Evolutionary conservation across 345 rosid species (phyloP), one percentile per base, ranked within the genome.

Genomic region (Lepidium didymum): DNA sequence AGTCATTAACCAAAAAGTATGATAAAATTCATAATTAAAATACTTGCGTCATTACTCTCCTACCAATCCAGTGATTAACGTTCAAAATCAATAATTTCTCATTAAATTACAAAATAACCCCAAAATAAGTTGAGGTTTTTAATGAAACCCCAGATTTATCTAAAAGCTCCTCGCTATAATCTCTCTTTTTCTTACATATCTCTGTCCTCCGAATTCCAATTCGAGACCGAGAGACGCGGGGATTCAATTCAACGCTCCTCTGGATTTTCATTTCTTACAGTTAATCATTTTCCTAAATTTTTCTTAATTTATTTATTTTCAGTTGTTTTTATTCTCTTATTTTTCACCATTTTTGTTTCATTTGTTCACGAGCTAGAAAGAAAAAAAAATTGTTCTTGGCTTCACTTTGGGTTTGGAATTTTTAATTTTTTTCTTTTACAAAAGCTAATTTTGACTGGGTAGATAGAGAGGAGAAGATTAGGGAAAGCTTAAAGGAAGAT

Each of bases 181-280:
- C 4, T 25, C 63, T 61, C 35, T 12, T 8, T 38, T 10, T 21
- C 34, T 4, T 3, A 45, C 10, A 37, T 27, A 31, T 13, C 36
- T 65, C 25, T 36, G 21, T 37, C 55, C 31, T 47, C 37, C 42
- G 18, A 23, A 2, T 33, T 23, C 33, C 33, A 47, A 47, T 31
- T 41, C 15, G 18, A 56, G 34, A 19, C 68, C 77, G 68, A 67
- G 41, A 74, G 64, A 67, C 64, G 69, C 73, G 78, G 78, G 18
- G 21, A 16, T 59, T 59, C 56, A 52, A 68, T 68, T 75, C 78
- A 61, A 55, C 69, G 70, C 78, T 31, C 58, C 74, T 68, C 74
- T 75, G 78, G 35, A 29, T 8, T 61, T 55, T 38, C 33, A 19
- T 57, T 33, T 42, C 11, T 16, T 60, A 43, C 69, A 61, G 69